Percentiles rank a stretch among this genome's conserved stretches.
phyloP scores from a whole-genome alignment of 2,329 filamentous ascomycete genomes.

The Paracorniculantispora psalliotae region DNA sequence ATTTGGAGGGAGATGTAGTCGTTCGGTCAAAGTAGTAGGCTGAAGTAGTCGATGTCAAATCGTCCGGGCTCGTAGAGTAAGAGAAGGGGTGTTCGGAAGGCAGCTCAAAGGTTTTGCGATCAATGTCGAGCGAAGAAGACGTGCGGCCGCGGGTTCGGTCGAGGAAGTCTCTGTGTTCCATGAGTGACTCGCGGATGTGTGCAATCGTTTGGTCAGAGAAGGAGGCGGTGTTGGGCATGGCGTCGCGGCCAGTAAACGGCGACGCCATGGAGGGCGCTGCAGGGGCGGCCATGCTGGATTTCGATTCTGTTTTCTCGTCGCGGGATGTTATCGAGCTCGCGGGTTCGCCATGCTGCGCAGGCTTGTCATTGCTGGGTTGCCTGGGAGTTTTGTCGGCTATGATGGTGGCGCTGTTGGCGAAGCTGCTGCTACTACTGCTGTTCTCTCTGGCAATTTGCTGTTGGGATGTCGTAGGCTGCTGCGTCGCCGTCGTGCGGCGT shows the following conservation, averaged over 20 bases:
- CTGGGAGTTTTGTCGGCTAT: neutral
- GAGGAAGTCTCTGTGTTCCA: conserved; percentile 30
- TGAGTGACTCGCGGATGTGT: conserved; percentile 32
- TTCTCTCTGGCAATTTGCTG: neutral
- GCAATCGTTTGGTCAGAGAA: conserved; percentile 28
- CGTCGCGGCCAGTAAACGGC: conserved; percentile 24
- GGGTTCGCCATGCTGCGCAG: conserved; percentile 1
- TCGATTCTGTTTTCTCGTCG: conserved; percentile 20
- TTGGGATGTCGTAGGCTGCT: neutral
- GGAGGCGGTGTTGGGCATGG: conserved; percentile 27
- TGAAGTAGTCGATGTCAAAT: conserved; percentile 21
- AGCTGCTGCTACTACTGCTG: neutral
- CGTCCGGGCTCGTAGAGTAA: conserved; percentile 24
- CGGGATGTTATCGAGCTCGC: neutral
- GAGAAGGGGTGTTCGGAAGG: conserved; percentile 13
- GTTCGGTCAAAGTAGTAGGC: conserved; percentile 17
- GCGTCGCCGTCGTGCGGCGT: neutral
- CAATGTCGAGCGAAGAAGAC: conserved; percentile 32
- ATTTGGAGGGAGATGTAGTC: conserved; percentile 11
- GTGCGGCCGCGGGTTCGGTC: conserved; percentile 26
- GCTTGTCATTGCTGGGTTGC: neutral
- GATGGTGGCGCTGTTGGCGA: neutral
- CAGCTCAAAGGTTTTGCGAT: conserved; percentile 22
- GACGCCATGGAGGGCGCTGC: conserved; percentile 18
- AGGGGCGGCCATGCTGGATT: conserved; percentile 20